Evolutionary conservation across 2,329 filamentous ascomycete species (phyloP).

Genomic region (Apiospora kogelbergensis): DNA sequence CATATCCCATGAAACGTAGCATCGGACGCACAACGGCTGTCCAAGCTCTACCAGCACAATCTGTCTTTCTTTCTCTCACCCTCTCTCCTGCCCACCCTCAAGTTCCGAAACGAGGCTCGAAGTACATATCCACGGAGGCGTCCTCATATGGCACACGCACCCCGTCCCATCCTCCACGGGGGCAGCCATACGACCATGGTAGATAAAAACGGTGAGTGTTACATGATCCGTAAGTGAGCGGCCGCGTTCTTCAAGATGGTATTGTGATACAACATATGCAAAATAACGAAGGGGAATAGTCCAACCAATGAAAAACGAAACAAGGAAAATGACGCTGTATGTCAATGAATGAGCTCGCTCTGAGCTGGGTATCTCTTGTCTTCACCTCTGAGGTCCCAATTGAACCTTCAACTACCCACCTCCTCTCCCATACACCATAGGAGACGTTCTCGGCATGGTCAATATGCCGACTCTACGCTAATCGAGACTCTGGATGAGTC

Average conservation of each 20-base stretch:
- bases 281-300: slow-evolving; percentile 5
- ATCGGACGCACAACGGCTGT: not conserved
- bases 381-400: slow-evolving; percentile 17
- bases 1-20: not conserved
- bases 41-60: not conserved
- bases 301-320: slow-evolving; percentile 12
- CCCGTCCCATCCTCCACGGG: not conserved
- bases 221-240: slow-evolving; percentile 6
- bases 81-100: not conserved
- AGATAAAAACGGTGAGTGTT: not conserved
- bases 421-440: slow-evolving; percentile 13
- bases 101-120: not conserved
- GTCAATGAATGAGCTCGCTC: slow-evolving; percentile 32
- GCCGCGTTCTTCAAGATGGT: not conserved
- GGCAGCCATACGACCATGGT: not conserved
- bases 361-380: slow-evolving; percentile 35
- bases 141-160: not conserved
- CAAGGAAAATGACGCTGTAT: slow-evolving; percentile 26
- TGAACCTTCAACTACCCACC: slow-evolving; percentile 14
- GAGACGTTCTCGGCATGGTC: not conserved
- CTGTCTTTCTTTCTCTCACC: not conserved
- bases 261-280: slow-evolving; percentile 4
- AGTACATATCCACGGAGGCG: not conserved
- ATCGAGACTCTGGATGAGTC: not conserved
- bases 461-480: not conserved